phyloP scores from a whole-genome alignment of 805 yeast species.

The Clavispora santaluciae region DNA sequence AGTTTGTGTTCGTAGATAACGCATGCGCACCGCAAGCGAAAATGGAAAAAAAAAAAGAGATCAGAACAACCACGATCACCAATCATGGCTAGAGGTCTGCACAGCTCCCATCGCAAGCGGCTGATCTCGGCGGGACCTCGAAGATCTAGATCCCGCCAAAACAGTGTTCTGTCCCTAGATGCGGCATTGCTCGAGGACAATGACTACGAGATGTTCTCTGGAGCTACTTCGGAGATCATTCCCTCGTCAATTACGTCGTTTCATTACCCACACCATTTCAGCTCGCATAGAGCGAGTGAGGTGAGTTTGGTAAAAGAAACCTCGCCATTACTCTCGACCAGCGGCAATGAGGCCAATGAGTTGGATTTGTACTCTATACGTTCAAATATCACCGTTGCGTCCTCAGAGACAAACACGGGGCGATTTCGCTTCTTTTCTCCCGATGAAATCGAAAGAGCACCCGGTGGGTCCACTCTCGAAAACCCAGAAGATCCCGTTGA shows the following conservation, averaged over 20 bases:
- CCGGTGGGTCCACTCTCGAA: conserved; percentile 77
- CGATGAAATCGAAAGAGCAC: conserved; percentile 81
- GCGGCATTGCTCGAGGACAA: conserved; percentile 48
- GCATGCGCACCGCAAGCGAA: background rate
- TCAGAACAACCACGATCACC: background rate
- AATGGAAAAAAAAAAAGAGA: background rate
- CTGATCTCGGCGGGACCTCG: background rate
- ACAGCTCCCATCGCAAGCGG: background rate
- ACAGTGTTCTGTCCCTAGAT: conserved; percentile 31
- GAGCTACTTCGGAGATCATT: conserved; percentile 69
- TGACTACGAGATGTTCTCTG: conserved; percentile 67
- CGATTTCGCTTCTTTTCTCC: conserved; percentile 78
- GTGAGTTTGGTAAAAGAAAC: conserved; percentile 20
- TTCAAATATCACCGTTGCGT: conserved; percentile 32
- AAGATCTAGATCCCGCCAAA: conserved; percentile 21
- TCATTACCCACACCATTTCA: conserved; percentile 61
- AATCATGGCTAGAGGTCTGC: background rate
- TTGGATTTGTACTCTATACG: conserved; percentile 30
- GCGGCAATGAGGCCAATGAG: conserved; percentile 16
- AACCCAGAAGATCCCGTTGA: conserved; percentile 55
- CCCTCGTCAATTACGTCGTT: conserved; percentile 77
- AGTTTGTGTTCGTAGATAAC: background rate
- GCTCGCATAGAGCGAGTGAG: conserved; percentile 17
- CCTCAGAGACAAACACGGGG: conserved; percentile 27
- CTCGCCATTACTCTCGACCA: conserved; percentile 30